Evolutionary conservation across 2,329 filamentous ascomycete genomes (phyloP).

Genomic region (Basipetospora chlamydospora): DNA sequence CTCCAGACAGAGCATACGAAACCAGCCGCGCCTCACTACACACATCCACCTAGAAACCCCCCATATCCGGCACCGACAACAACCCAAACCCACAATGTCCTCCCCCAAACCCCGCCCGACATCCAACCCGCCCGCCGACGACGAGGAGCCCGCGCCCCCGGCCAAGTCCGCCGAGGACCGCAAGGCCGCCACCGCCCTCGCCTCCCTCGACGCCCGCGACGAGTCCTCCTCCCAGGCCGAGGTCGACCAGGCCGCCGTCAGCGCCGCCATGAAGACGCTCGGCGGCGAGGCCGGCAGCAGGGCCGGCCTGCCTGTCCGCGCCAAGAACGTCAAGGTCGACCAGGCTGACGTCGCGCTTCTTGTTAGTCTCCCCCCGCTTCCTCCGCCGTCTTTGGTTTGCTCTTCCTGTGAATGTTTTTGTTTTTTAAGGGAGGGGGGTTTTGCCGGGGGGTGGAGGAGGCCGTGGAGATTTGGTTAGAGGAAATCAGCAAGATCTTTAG

Average conservation of each 20-base stretch:
- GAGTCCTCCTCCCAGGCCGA: slow-evolving; percentile 34
- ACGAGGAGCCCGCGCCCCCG: slow-evolving; percentile 38
- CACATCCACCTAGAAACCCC: too few relatives aligned
- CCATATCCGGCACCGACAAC: too few relatives aligned
- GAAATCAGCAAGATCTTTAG: too few relatives aligned
- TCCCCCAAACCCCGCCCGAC: too few relatives aligned
- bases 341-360: slow-evolving; percentile 54
- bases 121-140: slow-evolving; percentile 43
- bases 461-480: not conserved
- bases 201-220: slow-evolving; percentile 46
- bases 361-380: slow-evolving; percentile 33
- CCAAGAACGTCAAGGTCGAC: slow-evolving; percentile 60
- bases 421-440: not conserved
- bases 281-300: slow-evolving; percentile 8
- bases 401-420: not conserved
- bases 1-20: too few relatives aligned
- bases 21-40: too few relatives aligned
- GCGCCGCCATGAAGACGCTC: slow-evolving; percentile 56
- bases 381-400: too few relatives aligned
- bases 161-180: slow-evolving; percentile 61
- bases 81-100: too few relatives aligned
- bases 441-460: not conserved
- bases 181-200: slow-evolving; percentile 61
- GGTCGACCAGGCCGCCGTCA: slow-evolving; percentile 56
- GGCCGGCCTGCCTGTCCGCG: slow-evolving; percentile 17